These are phyloP conservation scores for Metarhizium humberi DNA, from an alignment of 2,329 filamentous ascomycete genomes.

Conservation along the genomic window DNA sequence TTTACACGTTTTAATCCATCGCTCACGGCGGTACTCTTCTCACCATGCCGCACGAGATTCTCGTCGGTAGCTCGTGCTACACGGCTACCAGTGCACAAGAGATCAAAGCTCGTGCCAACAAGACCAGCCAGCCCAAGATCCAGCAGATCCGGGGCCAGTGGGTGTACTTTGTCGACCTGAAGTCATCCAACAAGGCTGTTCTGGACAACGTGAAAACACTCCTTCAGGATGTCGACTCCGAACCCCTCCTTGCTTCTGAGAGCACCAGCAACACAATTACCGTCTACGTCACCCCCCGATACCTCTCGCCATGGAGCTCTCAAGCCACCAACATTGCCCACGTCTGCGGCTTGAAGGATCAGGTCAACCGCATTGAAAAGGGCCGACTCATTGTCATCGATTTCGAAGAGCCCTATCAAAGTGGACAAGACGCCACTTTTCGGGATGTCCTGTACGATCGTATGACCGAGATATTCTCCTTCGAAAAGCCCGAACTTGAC, in stretches of 20 bases:
- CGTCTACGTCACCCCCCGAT: conserved; percentile 70
- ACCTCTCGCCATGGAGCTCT: conserved; percentile 95
- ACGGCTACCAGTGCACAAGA: conserved; percentile 33
- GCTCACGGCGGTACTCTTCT: conserved; percentile 4
- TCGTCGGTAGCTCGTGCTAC: conserved; percentile 40
- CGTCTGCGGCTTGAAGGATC: conserved; percentile 70
- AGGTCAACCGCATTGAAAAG: conserved; percentile 73
- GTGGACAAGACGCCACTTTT: conserved; percentile 43
- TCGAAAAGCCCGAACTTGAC: conserved; percentile 57
- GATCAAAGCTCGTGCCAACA: conserved; percentile 35
- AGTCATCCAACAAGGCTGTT: conserved; percentile 31
- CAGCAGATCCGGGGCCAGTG: conserved; percentile 42
- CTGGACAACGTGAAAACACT: conserved; percentile 39
- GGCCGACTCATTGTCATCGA: conserved; percentile 67
- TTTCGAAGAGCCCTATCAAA: conserved; percentile 37
- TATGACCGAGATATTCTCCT: conserved; percentile 82
- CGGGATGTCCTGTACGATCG: conserved; percentile 76
- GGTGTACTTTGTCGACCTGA: conserved; percentile 59
- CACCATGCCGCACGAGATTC: conserved; percentile 25
- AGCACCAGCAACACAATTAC: conserved; percentile 39
- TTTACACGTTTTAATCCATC: not conserved
- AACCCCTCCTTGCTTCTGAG: conserved; percentile 16
- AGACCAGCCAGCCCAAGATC: conserved; percentile 32
- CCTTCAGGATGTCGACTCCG: conserved; percentile 29
- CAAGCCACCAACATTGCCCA: conserved; percentile 91